Evolutionary conservation across 768 basidiomycete species (phyloP).

Genomic region (Ramaria sp.): DNA sequence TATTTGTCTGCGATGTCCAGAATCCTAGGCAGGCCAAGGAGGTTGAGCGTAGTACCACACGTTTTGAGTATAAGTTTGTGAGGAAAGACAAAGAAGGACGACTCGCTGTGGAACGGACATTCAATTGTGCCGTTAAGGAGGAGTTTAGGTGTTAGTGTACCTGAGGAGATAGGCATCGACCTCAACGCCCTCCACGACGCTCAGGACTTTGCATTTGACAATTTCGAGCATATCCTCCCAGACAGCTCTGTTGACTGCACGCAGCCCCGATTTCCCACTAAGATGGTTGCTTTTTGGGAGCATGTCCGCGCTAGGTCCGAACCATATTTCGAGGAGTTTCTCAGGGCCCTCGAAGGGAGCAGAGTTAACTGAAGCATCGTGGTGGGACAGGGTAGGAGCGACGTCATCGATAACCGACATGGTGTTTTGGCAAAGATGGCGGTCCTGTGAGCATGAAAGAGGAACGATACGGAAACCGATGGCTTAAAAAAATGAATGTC

Average conservation of each 20-base stretch:
- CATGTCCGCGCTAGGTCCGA: slow-evolving; percentile 62
- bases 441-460: slow-evolving; percentile 3
- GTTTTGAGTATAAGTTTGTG: slow-evolving; percentile 98
- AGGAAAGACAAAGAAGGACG: slow-evolving; percentile 88
- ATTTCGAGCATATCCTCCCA: slow-evolving; percentile 99
- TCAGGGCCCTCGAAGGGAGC: slow-evolving; percentile 84
- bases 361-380: slow-evolving; percentile 20
- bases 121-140: slow-evolving; percentile 4
- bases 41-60: slow-evolving; percentile 96
- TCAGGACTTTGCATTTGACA: slow-evolving; percentile 94
- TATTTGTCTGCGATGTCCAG: slow-evolving; percentile 79
- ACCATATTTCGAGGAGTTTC: slow-evolving; percentile 96
- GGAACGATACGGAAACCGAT: background rate
- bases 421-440: slow-evolving; percentile 3
- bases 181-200: slow-evolving; percentile 77
- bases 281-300: slow-evolving; percentile 34
- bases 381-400: background rate
- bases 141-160: slow-evolving; percentile 31
- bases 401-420: slow-evolving; percentile 9
- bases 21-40: slow-evolving; percentile 88
- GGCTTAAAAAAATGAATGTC: background rate
- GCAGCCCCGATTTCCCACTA: slow-evolving; percentile 43
- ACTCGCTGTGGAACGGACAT: slow-evolving; percentile 57
- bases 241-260: slow-evolving; percentile 57
- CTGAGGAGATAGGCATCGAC: slow-evolving; percentile 94